These are phyloP conservation scores for Phytophthora chlamydospora DNA, from an alignment of 352 stramenopile species.

Conservation along the genomic window DNA sequence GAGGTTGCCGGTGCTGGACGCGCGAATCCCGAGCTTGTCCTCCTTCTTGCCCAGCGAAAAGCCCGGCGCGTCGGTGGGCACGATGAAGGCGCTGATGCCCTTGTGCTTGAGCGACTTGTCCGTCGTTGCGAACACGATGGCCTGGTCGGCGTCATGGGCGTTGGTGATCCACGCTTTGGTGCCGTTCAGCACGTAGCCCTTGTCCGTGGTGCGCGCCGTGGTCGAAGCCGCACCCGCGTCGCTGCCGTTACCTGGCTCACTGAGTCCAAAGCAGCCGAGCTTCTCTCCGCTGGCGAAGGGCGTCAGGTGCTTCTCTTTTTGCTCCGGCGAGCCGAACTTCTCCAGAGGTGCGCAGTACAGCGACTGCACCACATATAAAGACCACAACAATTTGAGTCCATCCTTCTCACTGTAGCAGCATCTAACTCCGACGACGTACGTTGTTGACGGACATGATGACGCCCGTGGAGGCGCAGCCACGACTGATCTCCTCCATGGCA, in stretches of 20 bases:
- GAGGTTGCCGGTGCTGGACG: constrained; percentile 96
- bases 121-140: constrained; percentile 97
- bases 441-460: constrained; percentile 97
- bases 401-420: constrained; percentile 1
- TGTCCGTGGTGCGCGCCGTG: constrained; percentile 85
- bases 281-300: constrained; percentile 92
- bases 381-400: constrained; percentile 1
- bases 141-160: constrained; percentile 92
- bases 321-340: constrained; percentile 91
- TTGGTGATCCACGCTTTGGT: constrained; percentile 98
- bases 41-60: constrained; percentile 98
- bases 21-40: constrained; percentile 98
- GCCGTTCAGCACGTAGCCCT: constrained; percentile 95
- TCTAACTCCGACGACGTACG: constrained; percentile 36
- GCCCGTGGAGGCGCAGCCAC: constrained; percentile 94
- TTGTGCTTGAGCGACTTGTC: constrained; percentile 96
- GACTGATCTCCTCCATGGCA: constrained; percentile 97
- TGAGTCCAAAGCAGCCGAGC: constrained; percentile 95
- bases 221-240: constrained; percentile 95
- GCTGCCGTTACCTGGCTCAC: constrained; percentile 93
- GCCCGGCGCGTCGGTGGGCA: constrained; percentile 90
- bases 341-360: constrained; percentile 96
- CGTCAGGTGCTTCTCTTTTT: constrained; percentile 91
- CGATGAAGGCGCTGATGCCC: constrained; percentile 97
- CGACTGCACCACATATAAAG: constrained; percentile 69